Percentiles rank a stretch among this genome's conserved stretches.
Conservation (phyloP, 202 grass and related monocot species). For the Schoenoplectus tabernaemontani region DNA sequence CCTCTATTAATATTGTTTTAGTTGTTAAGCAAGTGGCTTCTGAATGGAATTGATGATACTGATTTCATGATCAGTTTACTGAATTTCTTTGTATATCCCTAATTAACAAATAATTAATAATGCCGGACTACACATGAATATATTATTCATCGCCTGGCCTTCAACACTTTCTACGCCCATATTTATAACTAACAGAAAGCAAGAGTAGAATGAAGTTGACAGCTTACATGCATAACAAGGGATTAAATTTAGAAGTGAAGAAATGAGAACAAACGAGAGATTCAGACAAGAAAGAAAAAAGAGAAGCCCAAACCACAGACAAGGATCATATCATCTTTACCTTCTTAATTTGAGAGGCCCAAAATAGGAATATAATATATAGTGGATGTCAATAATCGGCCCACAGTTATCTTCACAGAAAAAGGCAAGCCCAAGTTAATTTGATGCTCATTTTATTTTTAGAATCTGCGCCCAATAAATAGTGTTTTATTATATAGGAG, state of each 20-base stretch:
- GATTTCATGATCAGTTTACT: neutral
- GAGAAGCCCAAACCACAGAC: neutral
- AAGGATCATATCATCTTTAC: too few relatives aligned
- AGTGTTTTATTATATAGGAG: neutral
- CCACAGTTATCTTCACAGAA: neutral
- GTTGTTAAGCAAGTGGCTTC: too few relatives aligned
- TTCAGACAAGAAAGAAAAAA: neutral
- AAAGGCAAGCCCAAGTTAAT: neutral
- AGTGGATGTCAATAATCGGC: too few relatives aligned
- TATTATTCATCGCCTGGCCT: too few relatives aligned
- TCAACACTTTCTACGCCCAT: too few relatives aligned
- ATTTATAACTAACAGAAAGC: too few relatives aligned
- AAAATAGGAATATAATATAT: neutral
- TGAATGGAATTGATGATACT: too few relatives aligned
- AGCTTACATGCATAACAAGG: neutral
- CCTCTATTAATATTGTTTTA: too few relatives aligned
- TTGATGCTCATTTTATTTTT: neutral
- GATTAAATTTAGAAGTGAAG: neutral
- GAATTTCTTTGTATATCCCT: neutral
- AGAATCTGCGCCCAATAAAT: neutral
- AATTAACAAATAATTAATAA: neutral
- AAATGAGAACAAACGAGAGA: neutral
- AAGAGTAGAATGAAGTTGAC: neutral
- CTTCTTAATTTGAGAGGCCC: neutral
- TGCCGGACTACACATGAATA: neutral